Base-by-base conservation (phyloP, 306 rosid species). In the Purshia tridentata region DNA sequence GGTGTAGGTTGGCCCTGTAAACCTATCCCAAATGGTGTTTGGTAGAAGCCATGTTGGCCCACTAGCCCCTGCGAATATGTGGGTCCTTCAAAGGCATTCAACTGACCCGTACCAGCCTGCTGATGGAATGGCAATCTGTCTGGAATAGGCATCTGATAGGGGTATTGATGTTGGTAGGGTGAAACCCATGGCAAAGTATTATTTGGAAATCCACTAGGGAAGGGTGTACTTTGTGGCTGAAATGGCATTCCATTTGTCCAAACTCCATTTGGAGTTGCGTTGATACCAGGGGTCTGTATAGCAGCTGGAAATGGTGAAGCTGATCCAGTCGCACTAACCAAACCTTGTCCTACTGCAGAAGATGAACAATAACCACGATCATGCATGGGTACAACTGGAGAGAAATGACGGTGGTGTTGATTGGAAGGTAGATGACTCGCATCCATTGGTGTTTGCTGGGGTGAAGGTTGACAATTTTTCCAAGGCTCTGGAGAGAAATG, bases 211-310 rank as follows among this genome's bases (percentile, higher is more conserved):
- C 82, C 86, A 72, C 75, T 83, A 13, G 86, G 87, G 78, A 86
- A 70, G 62, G 79, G 20, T 6, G 74, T 74, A 59, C 72, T 67
- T 60, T 70, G 92, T 54, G 83, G 92, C 81, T 76, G 89, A 72
- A 70, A 58, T 35, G 72, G 74, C 83, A 69, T 74, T 67, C 88
- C 86, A 19, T 78, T 78, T 54, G 84, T 37, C 98, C 97, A 86
- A 77, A 82, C 75, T 72, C 81, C 87, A 23, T 76, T 91, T 56
- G 83, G 3, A 35, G 72, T 55, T 18, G 80, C 51, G 55, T 80
- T 67, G 41, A 84, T 83, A 39, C 71, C 72, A 35, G 80, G 41
- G 14, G 84, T 73, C 55, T 67, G 84, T 18, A 62, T 37, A 40
- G 70, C 8, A 9, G 82, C 79, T 59, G 78, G 87, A 83, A 89